Evolutionary conservation across 1,139 yeast genomes (phyloP), one percentile per base, ranked within the genome.

Genomic region (Geotrichum fermentans): DNA sequence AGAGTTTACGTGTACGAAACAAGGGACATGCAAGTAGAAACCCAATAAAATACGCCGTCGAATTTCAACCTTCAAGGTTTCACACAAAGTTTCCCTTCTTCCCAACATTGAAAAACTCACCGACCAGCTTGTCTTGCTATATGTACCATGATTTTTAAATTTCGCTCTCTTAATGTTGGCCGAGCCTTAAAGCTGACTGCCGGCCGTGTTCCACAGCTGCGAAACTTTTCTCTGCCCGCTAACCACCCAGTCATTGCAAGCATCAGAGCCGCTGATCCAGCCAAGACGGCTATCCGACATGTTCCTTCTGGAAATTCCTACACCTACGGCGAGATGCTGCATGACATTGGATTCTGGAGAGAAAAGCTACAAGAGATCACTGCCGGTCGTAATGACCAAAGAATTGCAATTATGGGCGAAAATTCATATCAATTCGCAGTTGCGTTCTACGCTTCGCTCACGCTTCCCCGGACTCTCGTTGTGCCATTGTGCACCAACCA

Each of bases 371-470:
- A 44, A 32, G 36, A 43, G 22, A 47, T 50, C 16, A 30, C 49
- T 14, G 53, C 49, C 16, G 20, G 17, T 2, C n/a, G 22, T 14
- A 18, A 30, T 10, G 40, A 40, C 13, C 33, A 36, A 16, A 57
- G 67, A 30, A 54, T 65, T 3, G 69, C 69, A 16, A 56, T 65
- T 39, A 65, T 65, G 69, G 69, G 69, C 22, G 69, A 65, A 51
- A 65, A 65, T 55, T 58, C 64, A 42, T 65, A 57, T 52, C 64
- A 65, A 54, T 65, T 65, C 49, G 61, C 62, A 11, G 61, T 57
- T 2, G 51, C 60, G 24, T 63, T 64, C 48, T 61, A 55, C 43
- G 68, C 69, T 8, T 55, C 65, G 2, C 44, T 65, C 50, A 56
- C 66, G 22, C 50, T 65, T 14, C 62, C 64, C 5, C 49, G 57